Percentiles rank a stretch among this genome's conserved stretches.
Evolutionary conservation across 202 grass and related monocot genomes (phyloP).

Genomic region (Dendrocalamus latiflorus): DNA sequence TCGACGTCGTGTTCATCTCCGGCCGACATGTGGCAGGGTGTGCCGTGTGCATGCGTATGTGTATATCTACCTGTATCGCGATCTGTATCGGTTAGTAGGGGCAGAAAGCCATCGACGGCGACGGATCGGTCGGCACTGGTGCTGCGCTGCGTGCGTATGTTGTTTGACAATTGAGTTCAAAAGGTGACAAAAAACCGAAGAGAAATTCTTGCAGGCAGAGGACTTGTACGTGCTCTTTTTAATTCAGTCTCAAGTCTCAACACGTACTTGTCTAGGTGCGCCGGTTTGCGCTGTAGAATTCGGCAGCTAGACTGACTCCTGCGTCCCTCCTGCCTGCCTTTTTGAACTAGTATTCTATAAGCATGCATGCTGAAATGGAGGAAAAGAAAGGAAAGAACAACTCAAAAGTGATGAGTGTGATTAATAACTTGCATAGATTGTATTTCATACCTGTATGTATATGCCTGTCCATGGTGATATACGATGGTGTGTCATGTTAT

Average conservation of each 20-base stretch:
- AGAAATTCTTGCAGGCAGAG: too few relatives aligned
- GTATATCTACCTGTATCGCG: slow-evolving; percentile 38
- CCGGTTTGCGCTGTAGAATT: too few relatives aligned
- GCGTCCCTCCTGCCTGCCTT: not conserved
- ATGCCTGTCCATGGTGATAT: not conserved
- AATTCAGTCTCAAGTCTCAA: too few relatives aligned
- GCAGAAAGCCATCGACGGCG: slow-evolving; percentile 57
- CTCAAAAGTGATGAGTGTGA: not conserved
- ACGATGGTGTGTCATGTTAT: slow-evolving; percentile 36
- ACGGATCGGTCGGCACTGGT: slow-evolving; percentile 13
- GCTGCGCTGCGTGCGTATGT: not conserved
- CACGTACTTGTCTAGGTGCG: too few relatives aligned
- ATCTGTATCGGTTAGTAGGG: too few relatives aligned
- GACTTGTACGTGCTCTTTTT: too few relatives aligned
- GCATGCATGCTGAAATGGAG: slow-evolving; percentile 5
- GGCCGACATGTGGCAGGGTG: slow-evolving; percentile 18
- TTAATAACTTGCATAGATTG: slow-evolving; percentile 25
- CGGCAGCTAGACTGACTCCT: slow-evolving; percentile 20
- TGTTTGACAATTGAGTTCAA: slow-evolving; percentile 45
- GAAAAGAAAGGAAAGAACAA: not conserved
- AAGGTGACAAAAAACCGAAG: slow-evolving; percentile 26
- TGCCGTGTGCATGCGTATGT: not conserved
- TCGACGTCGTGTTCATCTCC: slow-evolving; percentile 12
- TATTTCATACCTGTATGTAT: not conserved
- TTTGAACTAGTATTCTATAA: not conserved